A percentile compares a stretch with the other conserved stretches of the same genome.
Conservation (phyloP, 2,329 filamentous ascomycete genomes). For the Fusarium multiceps region DNA sequence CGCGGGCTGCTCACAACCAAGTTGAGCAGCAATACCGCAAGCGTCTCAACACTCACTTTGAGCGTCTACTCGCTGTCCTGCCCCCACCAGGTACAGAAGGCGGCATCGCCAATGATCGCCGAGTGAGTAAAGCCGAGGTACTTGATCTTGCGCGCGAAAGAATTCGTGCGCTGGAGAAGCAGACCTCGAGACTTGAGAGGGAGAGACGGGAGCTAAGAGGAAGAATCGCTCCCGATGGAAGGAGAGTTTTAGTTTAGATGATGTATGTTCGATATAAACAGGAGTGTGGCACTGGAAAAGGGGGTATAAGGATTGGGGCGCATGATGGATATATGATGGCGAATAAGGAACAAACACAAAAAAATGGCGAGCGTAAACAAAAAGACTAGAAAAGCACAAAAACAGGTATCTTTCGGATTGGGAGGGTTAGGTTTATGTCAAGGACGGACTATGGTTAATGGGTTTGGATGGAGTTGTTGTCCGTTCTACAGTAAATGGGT, state of each 20-base stretch:
- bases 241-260: conserved; percentile 20
- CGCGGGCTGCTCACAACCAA: conserved; percentile 55
- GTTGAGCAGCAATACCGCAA: conserved; percentile 63
- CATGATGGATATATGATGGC: conserved; percentile 20
- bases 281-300: conserved; percentile 6
- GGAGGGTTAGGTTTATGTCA: not conserved
- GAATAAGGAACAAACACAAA: conserved; percentile 24
- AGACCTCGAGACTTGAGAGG: conserved; percentile 51
- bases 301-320: conserved; percentile 17
- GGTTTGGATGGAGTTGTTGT: conserved; percentile 24
- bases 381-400: not conserved
- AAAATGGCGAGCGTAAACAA: conserved; percentile 4
- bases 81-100: conserved; percentile 49
- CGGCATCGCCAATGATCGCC: conserved; percentile 47
- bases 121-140: conserved; percentile 58
- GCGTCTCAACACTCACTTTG: conserved; percentile 59
- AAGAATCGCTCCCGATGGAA: conserved; percentile 28
- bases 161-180: conserved; percentile 55
- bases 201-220: conserved; percentile 50
- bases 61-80: conserved; percentile 55
- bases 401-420: not conserved
- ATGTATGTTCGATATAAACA: conserved; percentile 6
- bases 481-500: conserved; percentile 6
- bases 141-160: conserved; percentile 58
- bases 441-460: conserved; percentile 12